Percentiles rank a stretch among this genome's conserved stretches.
Conservation (phyloP, 2,329 filamentous ascomycete genomes). For the Calonectria ilicicola region DNA sequence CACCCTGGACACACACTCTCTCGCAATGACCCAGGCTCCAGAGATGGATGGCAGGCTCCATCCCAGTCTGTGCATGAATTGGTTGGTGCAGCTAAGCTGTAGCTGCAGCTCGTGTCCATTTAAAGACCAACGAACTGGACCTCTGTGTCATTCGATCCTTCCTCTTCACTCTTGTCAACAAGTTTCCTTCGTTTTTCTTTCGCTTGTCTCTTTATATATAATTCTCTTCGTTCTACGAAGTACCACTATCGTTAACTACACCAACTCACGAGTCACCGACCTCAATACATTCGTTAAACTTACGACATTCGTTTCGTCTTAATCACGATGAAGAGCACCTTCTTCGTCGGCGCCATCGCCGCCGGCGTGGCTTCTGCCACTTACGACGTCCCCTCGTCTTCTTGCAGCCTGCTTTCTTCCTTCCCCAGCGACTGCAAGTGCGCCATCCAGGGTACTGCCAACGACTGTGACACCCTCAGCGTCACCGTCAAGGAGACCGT, state of each 20-base stretch:
- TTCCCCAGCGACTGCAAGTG: not conserved
- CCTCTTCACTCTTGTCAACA: conserved; percentile 29
- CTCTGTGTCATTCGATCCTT: conserved; percentile 28
- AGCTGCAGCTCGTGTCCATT: conserved; percentile 30
- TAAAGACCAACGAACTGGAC: conserved; percentile 35
- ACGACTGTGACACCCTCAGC: not conserved
- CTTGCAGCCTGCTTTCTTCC: not conserved
- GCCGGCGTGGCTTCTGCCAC: conserved; percentile 47
- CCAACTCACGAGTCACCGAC: conserved; percentile 29
- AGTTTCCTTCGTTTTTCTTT: not conserved
- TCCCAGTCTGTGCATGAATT: not conserved
- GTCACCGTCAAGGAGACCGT: not conserved
- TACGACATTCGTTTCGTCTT: conserved; percentile 32
- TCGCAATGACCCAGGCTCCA: not conserved
- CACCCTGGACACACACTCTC: conserved; percentile 4
- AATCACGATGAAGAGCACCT: conserved; percentile 49
- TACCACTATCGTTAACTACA: conserved; percentile 35
- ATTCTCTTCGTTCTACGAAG: conserved; percentile 29
- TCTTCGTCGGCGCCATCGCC: conserved; percentile 48
- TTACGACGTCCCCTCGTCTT: conserved; percentile 42
- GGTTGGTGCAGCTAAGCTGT: conserved; percentile 4
- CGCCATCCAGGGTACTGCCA: not conserved
- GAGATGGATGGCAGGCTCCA: conserved; percentile 18
- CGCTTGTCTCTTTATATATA: conserved; percentile 26
- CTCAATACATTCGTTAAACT: conserved; percentile 44